These are phyloP conservation scores for Pleurotus giganteus DNA, from an alignment of 768 basidiomycete genomes.

Conservation along the genomic window DNA sequence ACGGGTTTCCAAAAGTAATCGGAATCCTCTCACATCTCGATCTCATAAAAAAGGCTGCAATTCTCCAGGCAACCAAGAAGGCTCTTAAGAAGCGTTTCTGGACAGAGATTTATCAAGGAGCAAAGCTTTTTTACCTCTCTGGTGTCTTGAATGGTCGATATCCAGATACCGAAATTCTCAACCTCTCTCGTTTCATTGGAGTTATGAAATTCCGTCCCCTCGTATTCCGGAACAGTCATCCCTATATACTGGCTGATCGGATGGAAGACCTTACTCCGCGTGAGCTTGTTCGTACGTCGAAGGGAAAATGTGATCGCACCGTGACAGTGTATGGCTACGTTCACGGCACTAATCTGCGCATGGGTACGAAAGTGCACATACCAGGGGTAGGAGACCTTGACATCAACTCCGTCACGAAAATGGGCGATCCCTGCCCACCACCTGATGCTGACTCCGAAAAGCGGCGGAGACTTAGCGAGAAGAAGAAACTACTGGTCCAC, in stretches of 20 bases:
- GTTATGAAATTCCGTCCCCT: conserved; percentile 99
- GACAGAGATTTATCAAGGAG: conserved; percentile 99
- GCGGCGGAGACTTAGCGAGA: conserved; percentile 89
- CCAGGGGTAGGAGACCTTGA: conserved; percentile 92
- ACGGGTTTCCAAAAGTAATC: conserved; percentile 98
- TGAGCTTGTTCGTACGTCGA: conserved; percentile 70
- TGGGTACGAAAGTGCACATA: conserved; percentile 82
- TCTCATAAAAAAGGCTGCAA: conserved; percentile 88
- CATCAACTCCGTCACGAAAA: conserved; percentile 65
- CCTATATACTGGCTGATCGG: conserved; percentile 93
- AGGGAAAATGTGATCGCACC: conserved; percentile 91
- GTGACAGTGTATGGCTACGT: conserved; percentile 95
- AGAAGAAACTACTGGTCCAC: conserved; percentile 87
- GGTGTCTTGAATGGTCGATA: conserved; percentile 97
- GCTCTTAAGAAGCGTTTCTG: conserved; percentile 97
- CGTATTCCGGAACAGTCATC: conserved; percentile 92
- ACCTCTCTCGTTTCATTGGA: conserved; percentile 92
- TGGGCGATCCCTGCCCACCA: conserved; percentile 95
- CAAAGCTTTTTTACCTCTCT: conserved; percentile 96
- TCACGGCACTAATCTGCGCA: conserved; percentile 80
- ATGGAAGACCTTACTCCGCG: conserved; percentile 93
- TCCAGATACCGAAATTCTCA: conserved; percentile 94
- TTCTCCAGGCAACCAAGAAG: conserved; percentile 89
- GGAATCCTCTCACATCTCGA: conserved; percentile 96
- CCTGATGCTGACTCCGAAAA: conserved; percentile 92